Evolutionary conservation across 352 stramenopile species (phyloP).

Genomic region (Thalassiosira gravida): DNA sequence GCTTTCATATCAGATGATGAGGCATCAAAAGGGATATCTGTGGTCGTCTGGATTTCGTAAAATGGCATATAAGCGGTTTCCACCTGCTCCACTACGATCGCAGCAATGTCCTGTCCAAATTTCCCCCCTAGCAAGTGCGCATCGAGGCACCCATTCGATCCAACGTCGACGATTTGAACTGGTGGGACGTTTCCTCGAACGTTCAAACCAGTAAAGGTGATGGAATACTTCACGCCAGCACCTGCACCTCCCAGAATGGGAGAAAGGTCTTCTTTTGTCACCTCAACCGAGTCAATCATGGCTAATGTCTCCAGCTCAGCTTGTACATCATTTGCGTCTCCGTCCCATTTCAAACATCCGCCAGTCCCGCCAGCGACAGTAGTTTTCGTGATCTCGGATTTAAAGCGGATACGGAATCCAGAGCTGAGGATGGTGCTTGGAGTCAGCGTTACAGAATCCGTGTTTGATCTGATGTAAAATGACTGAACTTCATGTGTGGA

Average conservation of each 20-base stretch:
- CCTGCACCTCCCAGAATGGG: constrained; percentile 62
- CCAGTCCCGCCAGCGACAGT: constrained; percentile 82
- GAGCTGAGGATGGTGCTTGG: constrained; percentile 62
- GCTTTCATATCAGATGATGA: constrained; percentile 90
- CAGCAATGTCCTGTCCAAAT: constrained; percentile 63
- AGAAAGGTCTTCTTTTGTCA: constrained; percentile 88
- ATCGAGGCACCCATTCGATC: constrained; percentile 90
- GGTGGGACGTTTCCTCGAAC: constrained; percentile 90
- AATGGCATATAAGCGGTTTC: constrained; percentile 85
- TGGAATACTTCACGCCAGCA: constrained; percentile 88
- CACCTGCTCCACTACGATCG: constrained; percentile 50
- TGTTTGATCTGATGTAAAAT: constrained; percentile 52
- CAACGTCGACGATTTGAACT: constrained; percentile 89
- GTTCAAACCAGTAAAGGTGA: constrained; percentile 91
- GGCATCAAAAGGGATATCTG: constrained; percentile 90
- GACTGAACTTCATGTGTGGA: constrained; percentile 84
- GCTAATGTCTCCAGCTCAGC: constrained; percentile 80
- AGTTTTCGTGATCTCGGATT: constrained; percentile 88
- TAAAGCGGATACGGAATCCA: constrained; percentile 91
- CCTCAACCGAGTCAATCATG: constrained; percentile 80
- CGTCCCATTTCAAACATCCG: constrained; percentile 82
- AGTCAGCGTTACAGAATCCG: constrained; percentile 53
- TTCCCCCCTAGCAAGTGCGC: constrained; percentile 68
- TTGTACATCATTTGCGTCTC: constrained; percentile 66
- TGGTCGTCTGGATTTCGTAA: constrained; percentile 91